Evolutionary conservation across 2,329 filamentous ascomycete species (phyloP), one percentile per base, ranked within the genome.

Genomic region (Diaporthe caulivora): DNA sequence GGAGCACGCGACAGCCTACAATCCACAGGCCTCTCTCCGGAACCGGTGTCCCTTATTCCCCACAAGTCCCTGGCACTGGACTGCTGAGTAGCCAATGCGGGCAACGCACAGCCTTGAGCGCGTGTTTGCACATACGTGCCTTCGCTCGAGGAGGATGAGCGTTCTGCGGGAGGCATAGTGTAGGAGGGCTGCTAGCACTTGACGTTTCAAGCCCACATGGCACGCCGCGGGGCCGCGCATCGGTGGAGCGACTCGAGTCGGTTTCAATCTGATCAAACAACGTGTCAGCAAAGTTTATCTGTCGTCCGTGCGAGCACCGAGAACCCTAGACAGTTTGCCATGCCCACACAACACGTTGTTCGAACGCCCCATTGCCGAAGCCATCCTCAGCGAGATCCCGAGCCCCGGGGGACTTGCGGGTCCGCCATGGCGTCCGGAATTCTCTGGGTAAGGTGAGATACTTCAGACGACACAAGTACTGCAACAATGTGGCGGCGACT

Each of bases 361-460:
- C 21, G 29, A 40, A 40, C 7, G 31, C 29, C 49, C 17, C 24
- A 26, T 10, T 57, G 40, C 51, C 54, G 24, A 26, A 49, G 42
- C 40, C 44, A 40, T 58, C 18, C 44, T 34, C 40, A 26, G 60
- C 51, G 24, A 60, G 62, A 68, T 42, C 70, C 40, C 51, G 51
- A 68, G 44, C 34, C 42, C 70, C 53, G 60, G 70, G 5, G 5
- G 70, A 40, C 37, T 47, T 72, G 70, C 62, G 70, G 70, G 60
- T 44, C 60, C 42, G 60, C 26, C 49, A 54, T 34, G 40, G 40
- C 40, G 21, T 47, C 40, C 34, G 34, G 18, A 40, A 21, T 37
- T n/a, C 29, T 37, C 60, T 57, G 34, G 49, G 51, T 55, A 68
- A 55, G 60, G 70, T 40, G 60, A 55, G 26, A 31, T 34, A 24